Evolutionary conservation across 2,329 filamentous ascomycete species (phyloP).

Genomic region (Ceratocystis destructans): DNA sequence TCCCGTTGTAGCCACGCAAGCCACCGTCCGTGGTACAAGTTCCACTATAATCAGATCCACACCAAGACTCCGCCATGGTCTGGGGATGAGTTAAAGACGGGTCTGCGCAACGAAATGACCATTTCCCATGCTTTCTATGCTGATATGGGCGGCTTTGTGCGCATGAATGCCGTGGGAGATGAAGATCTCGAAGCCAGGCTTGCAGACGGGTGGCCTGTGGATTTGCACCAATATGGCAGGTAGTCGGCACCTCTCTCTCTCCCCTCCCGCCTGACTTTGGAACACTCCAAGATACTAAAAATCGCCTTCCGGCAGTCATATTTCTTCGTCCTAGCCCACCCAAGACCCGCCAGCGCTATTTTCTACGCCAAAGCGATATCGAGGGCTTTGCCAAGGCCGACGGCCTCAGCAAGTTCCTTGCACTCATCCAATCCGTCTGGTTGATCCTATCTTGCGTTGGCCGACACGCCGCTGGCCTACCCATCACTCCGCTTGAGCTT

Average conservation of each 20-base stretch:
- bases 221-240: slow-evolving; percentile 12
- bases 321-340: background rate
- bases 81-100: background rate
- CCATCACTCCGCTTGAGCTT: slow-evolving; percentile 28
- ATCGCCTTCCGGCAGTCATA: background rate
- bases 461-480: slow-evolving; percentile 24
- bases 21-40: background rate
- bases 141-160: slow-evolving; percentile 25
- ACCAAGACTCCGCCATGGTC: slow-evolving; percentile 1
- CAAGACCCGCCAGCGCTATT: slow-evolving; percentile 9
- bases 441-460: slow-evolving; percentile 27
- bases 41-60: background rate
- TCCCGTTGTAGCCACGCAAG: background rate
- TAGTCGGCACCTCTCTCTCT: background rate
- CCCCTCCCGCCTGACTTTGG: background rate
- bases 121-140: slow-evolving; percentile 25
- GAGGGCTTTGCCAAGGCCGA: slow-evolving; percentile 28
- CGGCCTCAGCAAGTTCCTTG: slow-evolving; percentile 26
- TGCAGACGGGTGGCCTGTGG: background rate
- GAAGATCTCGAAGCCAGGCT: background rate
- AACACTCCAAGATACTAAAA: background rate
- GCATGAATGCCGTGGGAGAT: background rate
- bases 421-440: slow-evolving; percentile 29
- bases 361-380: slow-evolving; percentile 22
- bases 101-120: slow-evolving; percentile 21